These are phyloP conservation scores for Solioccasus polychromus DNA, from an alignment of 768 basidiomycete species.

Conservation along the genomic window DNA sequence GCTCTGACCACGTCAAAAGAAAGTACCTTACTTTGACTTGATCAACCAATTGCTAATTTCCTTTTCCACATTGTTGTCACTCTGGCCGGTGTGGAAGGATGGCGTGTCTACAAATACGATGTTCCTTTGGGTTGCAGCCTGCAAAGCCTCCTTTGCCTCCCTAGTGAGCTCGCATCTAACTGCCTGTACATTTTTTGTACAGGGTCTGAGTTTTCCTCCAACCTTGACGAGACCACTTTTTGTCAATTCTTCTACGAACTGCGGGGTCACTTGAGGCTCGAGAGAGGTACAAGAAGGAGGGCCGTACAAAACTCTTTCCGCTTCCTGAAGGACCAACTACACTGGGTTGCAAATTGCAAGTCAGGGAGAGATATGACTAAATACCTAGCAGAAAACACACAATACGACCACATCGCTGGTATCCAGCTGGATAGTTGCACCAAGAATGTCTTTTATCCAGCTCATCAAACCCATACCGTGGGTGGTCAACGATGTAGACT, in stretches of 20 bases:
- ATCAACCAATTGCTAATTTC: slow-evolving; percentile 8
- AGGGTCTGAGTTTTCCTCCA: not conserved
- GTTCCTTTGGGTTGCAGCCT: not conserved
- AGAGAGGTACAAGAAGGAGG: not conserved
- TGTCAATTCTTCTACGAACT: slow-evolving; percentile 14
- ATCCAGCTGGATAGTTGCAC: not conserved
- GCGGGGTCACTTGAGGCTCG: not conserved
- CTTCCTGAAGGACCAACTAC: slow-evolving; percentile 17
- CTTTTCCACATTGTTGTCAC: not conserved
- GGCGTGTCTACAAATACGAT: slow-evolving; percentile 26
- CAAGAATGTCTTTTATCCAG: not conserved
- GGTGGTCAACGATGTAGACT: not conserved
- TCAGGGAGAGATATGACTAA: not conserved
- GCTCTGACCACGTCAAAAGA: not conserved
- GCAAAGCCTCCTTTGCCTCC: not conserved
- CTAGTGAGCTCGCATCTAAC: slow-evolving; percentile 9
- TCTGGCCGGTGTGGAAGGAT: slow-evolving; percentile 7
- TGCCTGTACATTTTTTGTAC: slow-evolving; percentile 4
- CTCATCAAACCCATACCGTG: not conserved
- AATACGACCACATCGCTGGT: slow-evolving; percentile 19
- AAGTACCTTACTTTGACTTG: not conserved
- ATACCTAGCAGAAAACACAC: slow-evolving; percentile 3
- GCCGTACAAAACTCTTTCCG: slow-evolving; percentile 20
- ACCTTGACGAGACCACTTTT: not conserved
- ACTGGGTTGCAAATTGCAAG: slow-evolving; percentile 2